Evolutionary conservation across 1,284 basidiomycete species (phyloP), one percentile per base, ranked within the genome.

Genomic region (Ustilago sp.): DNA sequence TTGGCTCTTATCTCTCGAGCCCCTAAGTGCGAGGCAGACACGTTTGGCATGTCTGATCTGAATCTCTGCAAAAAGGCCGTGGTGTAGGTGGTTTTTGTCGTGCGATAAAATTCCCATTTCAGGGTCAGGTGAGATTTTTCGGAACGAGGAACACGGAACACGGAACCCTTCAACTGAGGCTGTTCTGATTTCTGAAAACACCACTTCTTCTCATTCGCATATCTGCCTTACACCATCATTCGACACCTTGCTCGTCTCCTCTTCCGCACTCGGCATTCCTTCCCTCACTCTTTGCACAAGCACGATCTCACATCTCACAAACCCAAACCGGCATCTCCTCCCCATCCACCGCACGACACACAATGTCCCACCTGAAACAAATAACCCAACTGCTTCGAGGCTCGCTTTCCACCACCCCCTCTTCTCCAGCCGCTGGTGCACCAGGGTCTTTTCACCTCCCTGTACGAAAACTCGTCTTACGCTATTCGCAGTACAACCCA

Each of bases 351-450:
- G 23, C 23, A 38, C 36, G 36, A 13, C 36, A 9, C 8, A 38
- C 1, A 13, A 53, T 76, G 74, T 76, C 74, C 12, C 68, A 76
- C 41, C 58, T 76, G 17, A 76, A 76, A 45, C 47, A 41, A 8
- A 63, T 76, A 31, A 62, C 68, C n/a, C 51, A 53, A n/a, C 23
- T 77, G n/a, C 56, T 77, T 2, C 67, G 75, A 2, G 75, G 75
- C 2, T 58, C 59, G 0, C 61, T 77, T 7, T 45, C 58, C 28
- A 59, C 75, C 13, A 5, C 39, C 0, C 61, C 71, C 0, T 19
- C 60, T 0, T 38, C 50, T 4, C 51, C 59, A 3, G 15, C 53
- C 1, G 11, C 57, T 1, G 66, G 65, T 8, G 32, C 62, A 1
- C 53, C 66, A 0, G 62, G 62, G 0, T 19, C 68, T 0, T 78